Evolutionary conservation across 164 flowering plant genomes (phyloP), one percentile per base, ranked within the genome.

Genomic region (Sedum album): DNA sequence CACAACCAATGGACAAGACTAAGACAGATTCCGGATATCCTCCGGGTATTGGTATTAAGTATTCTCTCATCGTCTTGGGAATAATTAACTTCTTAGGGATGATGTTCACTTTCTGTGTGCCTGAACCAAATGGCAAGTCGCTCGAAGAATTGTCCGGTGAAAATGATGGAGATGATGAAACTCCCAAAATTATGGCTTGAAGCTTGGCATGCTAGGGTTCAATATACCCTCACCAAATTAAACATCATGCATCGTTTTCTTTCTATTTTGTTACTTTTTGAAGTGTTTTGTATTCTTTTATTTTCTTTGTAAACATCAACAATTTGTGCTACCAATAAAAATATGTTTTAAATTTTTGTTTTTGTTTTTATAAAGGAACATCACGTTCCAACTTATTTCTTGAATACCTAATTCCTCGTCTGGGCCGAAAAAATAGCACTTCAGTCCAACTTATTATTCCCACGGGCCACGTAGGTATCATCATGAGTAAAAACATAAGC

Each of bases 111-210:
- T 73, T 78, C 55, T 69, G 75, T 75, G 81, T 78, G 36, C 81
- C 81, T 0, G 81, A 75, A 55, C 57, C 81, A 1, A 78, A 76
- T 1, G 81, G 81, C 8, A 75, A 71, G 33, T 78, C 81, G 11
- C 68, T 78, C 35, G 81, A 78, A 68, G 81, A 78, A 25, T 48
- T 71, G 71, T 67, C 81, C 0, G 71, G 69, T 4, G 78, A 78
- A 68, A 78, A 78, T 53, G 76, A 78, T 30, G 74, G 73, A 1
- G n/a, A 72, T 15, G 46, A 66, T 6, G 77, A 51, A 28, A 5
- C 60, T 1, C 60, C 60, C 13, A 51, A 51, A 28, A 51, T 51
- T 7, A 51, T 51, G 28, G 28, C 10, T n/a, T 23, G 60, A 51
- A n/a, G 60, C 11, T 21, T 41, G n/a, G n/a, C n/a, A n/a, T n/a